Evolutionary conservation across 495 filamentous ascomycete genomes (phyloP), one percentile per base, ranked within the genome.

Genomic region (Neurospora sp.): DNA sequence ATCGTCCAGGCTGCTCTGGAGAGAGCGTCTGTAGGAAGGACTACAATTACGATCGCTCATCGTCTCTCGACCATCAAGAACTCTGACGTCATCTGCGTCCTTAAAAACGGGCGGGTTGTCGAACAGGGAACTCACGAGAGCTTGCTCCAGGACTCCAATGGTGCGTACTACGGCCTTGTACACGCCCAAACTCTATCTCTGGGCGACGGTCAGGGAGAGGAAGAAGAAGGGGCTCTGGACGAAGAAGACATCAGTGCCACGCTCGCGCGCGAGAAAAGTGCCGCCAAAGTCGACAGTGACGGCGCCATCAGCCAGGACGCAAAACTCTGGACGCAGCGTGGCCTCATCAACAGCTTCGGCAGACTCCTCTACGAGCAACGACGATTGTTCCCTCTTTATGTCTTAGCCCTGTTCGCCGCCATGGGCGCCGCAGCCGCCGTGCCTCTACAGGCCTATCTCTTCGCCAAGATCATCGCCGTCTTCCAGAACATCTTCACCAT

Each of bases 41-140:
- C 93, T 5, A 94, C 91, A 1, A 90, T 96, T 71, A 90, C 92
- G n/a, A 92, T 96, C 27, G 88, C 89, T 22, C 92, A 95, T 79
- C 83, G 91, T 2, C 80, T 94, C 22, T 84, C 85, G 18, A 94
- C 92, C 41, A 91, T 95, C 72, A 85, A 86, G 41, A 88, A 89
- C 72, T 91, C 91, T 4, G 89, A 94, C 81, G 81, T 85, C 41
- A 95, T 94, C 68, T 88, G 91, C 72, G 87, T 93, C 71, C 84
- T 94, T 70, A 85, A 91, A 44, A 83, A 81, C 20, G 91, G 71
- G 70, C 78, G 69, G 11, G 86, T 93, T 59, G 83, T 90, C 22
- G 92, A 94, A 76, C 74, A 82, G 69, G 92, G 93, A 0, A 91
- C 88, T 18, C 92, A 94, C 79, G 85, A 87, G 1, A 85, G 88